Evolutionary conservation across 257 asterid genomes (phyloP).

Genomic region (Eucommia ulmoides): DNA sequence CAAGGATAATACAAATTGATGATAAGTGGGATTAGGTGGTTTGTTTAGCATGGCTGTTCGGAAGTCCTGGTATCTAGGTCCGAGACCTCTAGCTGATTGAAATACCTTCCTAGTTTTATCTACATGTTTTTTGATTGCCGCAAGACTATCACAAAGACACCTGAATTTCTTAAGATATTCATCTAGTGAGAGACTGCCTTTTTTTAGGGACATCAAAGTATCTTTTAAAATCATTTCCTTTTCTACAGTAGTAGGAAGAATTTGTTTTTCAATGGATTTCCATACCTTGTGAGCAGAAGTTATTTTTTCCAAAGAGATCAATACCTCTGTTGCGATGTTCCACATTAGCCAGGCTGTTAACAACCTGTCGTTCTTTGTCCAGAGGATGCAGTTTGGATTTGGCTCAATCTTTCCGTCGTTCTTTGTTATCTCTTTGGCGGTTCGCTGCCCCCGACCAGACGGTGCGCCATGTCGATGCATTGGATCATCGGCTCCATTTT

Average conservation of each 20-base stretch:
- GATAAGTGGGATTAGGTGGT: slow-evolving; percentile 1
- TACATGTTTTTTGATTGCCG: not conserved
- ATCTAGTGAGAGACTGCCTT: not conserved
- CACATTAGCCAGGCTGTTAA: not conserved
- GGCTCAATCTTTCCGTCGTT: not conserved
- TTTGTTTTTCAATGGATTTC: not conserved
- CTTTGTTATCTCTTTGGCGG: not conserved
- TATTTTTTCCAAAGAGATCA: not conserved
- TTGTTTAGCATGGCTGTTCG: not conserved
- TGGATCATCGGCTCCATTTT: not conserved
- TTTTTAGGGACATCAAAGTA: not conserved
- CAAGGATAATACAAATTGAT: not conserved
- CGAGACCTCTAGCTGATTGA: not conserved
- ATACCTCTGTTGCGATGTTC: not conserved
- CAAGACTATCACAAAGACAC: not conserved
- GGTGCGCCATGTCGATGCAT: not conserved
- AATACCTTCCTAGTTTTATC: not conserved
- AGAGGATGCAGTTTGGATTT: not conserved
- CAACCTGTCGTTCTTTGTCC: not conserved
- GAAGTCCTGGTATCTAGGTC: not conserved
- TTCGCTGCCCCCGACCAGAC: not conserved
- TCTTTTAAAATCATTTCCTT: not conserved
- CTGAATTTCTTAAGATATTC: slow-evolving; percentile 2
- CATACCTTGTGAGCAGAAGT: not conserved
- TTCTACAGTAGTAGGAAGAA: not conserved